These are phyloP conservation scores for Actinomucor elegans DNA, from an alignment of 371 early-diverging fungal genomes.

Conservation along the genomic window DNA sequence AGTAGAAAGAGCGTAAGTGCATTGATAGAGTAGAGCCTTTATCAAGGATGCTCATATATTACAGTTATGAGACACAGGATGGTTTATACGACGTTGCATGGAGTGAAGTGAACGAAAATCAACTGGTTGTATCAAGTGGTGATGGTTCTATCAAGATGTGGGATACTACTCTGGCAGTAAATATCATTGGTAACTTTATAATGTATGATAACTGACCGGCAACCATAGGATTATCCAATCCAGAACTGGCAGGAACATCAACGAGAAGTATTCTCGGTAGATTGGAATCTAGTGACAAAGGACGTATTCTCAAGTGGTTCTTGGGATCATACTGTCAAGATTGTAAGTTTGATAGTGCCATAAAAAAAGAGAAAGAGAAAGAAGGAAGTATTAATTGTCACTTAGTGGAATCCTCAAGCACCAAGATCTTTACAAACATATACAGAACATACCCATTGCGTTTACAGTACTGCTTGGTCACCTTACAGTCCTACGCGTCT, in stretches of 20 bases:
- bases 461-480: constrained; percentile 87
- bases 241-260: constrained; percentile 92
- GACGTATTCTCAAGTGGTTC: constrained; percentile 86
- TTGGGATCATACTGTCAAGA: constrained; percentile 93
- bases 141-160: constrained; percentile 94
- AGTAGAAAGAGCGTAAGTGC: constrained; percentile 67
- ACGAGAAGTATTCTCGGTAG: constrained; percentile 89
- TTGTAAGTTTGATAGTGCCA: constrained; percentile 56
- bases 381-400: neutral
- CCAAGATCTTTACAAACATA: constrained; percentile 82
- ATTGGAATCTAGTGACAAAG: constrained; percentile 91
- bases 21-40: neutral
- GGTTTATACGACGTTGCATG: constrained; percentile 92
- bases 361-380: neutral
- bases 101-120: constrained; percentile 95
- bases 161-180: constrained; percentile 81
- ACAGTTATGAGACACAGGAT: constrained; percentile 94
- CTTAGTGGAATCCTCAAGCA: constrained; percentile 84
- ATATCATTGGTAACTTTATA: too few species aligned
- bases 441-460: constrained; percentile 84
- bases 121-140: constrained; percentile 86
- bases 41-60: too few species aligned
- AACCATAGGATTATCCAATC: constrained; percentile 87
- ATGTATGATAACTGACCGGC: too few species aligned
- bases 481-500: constrained; percentile 78